Evolutionary conservation across 805 yeast genomes (phyloP).

Genomic region (Dipodascus albidus): DNA sequence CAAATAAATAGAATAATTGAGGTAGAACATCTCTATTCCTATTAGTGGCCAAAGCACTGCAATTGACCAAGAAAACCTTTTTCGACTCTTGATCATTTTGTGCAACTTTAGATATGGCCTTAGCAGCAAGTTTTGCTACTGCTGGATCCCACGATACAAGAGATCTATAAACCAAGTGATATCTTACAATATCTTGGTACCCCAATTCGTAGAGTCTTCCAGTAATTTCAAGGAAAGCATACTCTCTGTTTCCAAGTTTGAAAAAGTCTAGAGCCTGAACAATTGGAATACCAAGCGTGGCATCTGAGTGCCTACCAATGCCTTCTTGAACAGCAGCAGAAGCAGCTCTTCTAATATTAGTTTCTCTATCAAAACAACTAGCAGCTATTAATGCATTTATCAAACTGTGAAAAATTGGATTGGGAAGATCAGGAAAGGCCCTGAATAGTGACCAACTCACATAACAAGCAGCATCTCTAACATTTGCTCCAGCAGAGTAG

Average conservation of each 20-base stretch:
- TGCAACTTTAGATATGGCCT: constrained; percentile 3
- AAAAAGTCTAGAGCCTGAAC: constrained; percentile 50
- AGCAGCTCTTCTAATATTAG: constrained; percentile 68
- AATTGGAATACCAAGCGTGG: constrained; percentile 18
- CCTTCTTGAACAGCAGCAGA: constrained; percentile 82
- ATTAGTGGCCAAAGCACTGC: not conserved
- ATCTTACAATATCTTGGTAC: constrained; percentile 20
- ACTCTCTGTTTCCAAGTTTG: constrained; percentile 32
- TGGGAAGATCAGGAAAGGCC: constrained; percentile 19
- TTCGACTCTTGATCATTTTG: not conserved
- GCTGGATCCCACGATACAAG: constrained; percentile 33
- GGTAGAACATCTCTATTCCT: constrained; percentile 14
- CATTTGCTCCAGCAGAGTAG: constrained; percentile 47
- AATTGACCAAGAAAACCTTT: not conserved
- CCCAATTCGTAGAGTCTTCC: constrained; percentile 16
- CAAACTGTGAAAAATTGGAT: constrained; percentile 11
- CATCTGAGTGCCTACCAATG: constrained; percentile 50
- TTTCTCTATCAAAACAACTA: constrained; percentile 60
- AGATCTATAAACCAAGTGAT: constrained; percentile 25
- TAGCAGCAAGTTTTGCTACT: constrained; percentile 32
- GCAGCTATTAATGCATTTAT: constrained; percentile 34
- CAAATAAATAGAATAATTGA: constrained; percentile 17
- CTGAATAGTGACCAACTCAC: constrained; percentile 69
- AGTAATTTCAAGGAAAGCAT: constrained; percentile 32
- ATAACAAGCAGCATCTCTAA: constrained; percentile 79